These are phyloP conservation scores for Teratosphaeria nubilosa DNA, from an alignment of 2,329 filamentous ascomycete genomes.

Conservation along the genomic window DNA sequence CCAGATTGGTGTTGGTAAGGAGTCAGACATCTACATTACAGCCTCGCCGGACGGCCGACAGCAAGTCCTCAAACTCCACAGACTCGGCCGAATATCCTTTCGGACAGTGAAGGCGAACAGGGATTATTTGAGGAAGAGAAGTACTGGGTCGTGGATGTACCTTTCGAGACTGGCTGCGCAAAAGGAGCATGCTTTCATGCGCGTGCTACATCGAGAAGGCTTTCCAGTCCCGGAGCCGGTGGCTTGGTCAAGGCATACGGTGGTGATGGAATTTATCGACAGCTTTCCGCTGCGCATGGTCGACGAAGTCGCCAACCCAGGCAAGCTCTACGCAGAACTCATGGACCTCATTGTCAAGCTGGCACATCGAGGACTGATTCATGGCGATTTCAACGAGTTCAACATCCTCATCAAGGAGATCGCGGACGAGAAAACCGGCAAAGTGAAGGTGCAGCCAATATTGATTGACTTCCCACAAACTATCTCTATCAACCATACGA, in stretches of 20 bases:
- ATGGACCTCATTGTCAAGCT: slow-evolving; percentile 77
- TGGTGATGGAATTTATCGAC: slow-evolving; percentile 91
- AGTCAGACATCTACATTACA: slow-evolving; percentile 93
- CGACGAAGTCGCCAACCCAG: slow-evolving; percentile 69
- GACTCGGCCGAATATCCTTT: slow-evolving; percentile 91
- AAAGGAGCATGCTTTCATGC: slow-evolving; percentile 94
- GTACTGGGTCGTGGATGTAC: slow-evolving; percentile 92
- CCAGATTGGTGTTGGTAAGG: slow-evolving; percentile 92
- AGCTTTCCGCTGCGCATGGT: slow-evolving; percentile 88
- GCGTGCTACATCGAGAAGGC: slow-evolving; percentile 68
- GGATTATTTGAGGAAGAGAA: slow-evolving; percentile 80
- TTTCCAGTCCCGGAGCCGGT: slow-evolving; percentile 85
- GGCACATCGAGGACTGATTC: slow-evolving; percentile 79
- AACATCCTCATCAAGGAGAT: slow-evolving; percentile 94
- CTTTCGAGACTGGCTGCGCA: slow-evolving; percentile 84
- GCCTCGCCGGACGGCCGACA: slow-evolving; percentile 69
- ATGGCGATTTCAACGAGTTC: slow-evolving; percentile 99
- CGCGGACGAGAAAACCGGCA: slow-evolving; percentile 49
- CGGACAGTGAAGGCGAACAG: slow-evolving; percentile 91
- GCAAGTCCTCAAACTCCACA: slow-evolving; percentile 86
- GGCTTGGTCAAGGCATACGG: slow-evolving; percentile 83
- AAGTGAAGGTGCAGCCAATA: slow-evolving; percentile 59
- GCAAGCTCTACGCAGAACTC: slow-evolving; percentile 79
- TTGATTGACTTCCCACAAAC: slow-evolving; percentile 98
- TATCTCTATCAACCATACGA: slow-evolving; percentile 86